These are phyloP conservation scores for Boletus eberwhitei DNA, from an alignment of 768 basidiomycete genomes.

Conservation along the genomic window DNA sequence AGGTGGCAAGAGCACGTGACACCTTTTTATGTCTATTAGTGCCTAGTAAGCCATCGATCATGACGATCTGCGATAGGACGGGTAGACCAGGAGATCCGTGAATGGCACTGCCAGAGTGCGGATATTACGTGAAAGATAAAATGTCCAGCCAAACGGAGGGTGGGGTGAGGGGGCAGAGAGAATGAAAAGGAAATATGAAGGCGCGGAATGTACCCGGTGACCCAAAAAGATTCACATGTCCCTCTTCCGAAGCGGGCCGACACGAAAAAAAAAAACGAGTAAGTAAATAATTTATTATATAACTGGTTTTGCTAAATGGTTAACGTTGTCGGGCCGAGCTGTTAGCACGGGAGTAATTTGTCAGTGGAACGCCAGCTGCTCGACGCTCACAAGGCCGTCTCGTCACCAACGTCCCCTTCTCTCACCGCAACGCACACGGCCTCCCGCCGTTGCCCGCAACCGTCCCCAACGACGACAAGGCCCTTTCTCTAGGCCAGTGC, in stretches of 20 bases:
- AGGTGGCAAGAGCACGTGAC: too few species aligned
- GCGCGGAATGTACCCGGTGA: not conserved
- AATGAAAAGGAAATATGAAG: constrained; percentile 16
- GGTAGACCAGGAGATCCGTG: constrained; percentile 6
- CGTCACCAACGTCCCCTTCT: constrained; percentile 17
- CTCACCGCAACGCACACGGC: constrained; percentile 18
- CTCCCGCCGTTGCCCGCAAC: not conserved
- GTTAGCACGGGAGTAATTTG: constrained; percentile 23
- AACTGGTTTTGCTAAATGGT: not conserved
- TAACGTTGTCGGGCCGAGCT: constrained; percentile 17
- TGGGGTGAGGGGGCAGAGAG: not conserved
- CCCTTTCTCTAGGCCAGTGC: too few species aligned
- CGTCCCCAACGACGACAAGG: constrained; percentile 13
- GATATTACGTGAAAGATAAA: constrained; percentile 6
- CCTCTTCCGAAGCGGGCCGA: not conserved
- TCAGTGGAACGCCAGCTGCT: constrained; percentile 15
- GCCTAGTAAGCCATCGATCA: constrained; percentile 12
- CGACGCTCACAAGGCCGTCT: constrained; percentile 16
- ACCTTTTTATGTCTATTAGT: too few species aligned
- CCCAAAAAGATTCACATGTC: constrained; percentile 11
- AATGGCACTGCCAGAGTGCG: not conserved
- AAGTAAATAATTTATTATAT: not conserved
- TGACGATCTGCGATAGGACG: constrained; percentile 14
- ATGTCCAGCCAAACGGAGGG: not conserved
- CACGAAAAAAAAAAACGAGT: constrained; percentile 2